These are phyloP conservation scores for Aspergillus thermomutatus DNA, from an alignment of 2,329 filamentous ascomycete genomes.

Conservation along the genomic window DNA sequence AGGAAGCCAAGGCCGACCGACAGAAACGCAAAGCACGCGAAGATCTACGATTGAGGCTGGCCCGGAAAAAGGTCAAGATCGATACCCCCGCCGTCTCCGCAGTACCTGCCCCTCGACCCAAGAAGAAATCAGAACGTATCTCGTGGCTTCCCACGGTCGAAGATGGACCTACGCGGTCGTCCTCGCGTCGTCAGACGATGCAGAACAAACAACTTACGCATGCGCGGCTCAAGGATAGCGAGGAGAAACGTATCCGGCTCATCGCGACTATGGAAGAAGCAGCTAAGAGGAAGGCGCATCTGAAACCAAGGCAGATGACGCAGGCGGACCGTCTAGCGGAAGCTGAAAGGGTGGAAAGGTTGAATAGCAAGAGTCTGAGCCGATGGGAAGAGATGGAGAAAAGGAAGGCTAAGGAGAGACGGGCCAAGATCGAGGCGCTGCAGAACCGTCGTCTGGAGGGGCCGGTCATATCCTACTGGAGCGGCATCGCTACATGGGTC, in stretches of 20 bases:
- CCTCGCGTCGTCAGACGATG: conserved; percentile 61
- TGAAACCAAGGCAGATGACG: conserved; percentile 77
- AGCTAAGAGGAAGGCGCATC: conserved; percentile 62
- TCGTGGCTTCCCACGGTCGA: conserved; percentile 65
- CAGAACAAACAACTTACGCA: conserved; percentile 60
- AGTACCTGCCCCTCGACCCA: conserved; percentile 44
- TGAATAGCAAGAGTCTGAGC: conserved; percentile 86
- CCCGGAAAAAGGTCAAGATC: conserved; percentile 72
- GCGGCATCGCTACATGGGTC: conserved; percentile 79
- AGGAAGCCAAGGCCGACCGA: conserved; percentile 66
- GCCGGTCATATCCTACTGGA: conserved; percentile 89
- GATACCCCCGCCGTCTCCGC: conserved; percentile 48
- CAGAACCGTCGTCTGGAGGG: conserved; percentile 84
- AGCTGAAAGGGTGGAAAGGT: conserved; percentile 76
- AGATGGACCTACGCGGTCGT: conserved; percentile 61
- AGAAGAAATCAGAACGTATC: conserved; percentile 69
- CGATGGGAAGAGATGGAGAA: conserved; percentile 93
- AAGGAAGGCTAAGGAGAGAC: conserved; percentile 77
- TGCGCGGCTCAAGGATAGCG: conserved; percentile 47
- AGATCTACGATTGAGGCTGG: conserved; percentile 56
- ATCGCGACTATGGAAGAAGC: conserved; percentile 60
- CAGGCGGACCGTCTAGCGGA: conserved; percentile 82
- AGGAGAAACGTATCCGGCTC: conserved; percentile 45
- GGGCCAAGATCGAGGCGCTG: conserved; percentile 78
- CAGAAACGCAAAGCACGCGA: conserved; percentile 82